Evolutionary conservation across 164 flowering plant species (phyloP).

Genomic region (Chimonanthus salicifolius): DNA sequence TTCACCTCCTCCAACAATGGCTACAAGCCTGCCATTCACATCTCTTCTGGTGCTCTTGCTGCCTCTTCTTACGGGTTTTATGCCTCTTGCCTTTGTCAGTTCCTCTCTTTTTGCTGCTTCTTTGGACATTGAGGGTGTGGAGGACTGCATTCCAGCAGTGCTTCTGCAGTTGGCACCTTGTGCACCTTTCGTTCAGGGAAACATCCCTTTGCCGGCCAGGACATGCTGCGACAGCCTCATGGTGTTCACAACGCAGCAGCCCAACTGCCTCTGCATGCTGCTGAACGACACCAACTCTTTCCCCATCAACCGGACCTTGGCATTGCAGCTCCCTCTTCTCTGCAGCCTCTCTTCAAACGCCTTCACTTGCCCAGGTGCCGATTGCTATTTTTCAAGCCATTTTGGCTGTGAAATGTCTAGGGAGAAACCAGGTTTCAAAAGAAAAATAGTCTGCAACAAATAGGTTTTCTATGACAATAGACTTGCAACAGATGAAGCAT

Average conservation of each 20-base stretch:
- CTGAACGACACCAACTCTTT: conserved; percentile 38
- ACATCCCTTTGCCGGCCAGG: conserved; percentile 24
- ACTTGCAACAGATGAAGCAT: neutral
- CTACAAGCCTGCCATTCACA: conserved; percentile 7
- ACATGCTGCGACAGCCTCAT: conserved; percentile 54
- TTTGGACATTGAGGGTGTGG: neutral
- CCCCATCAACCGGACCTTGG: conserved; percentile 58
- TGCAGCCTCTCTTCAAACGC: conserved; percentile 33
- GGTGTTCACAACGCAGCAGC: conserved; percentile 34
- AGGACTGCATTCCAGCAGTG: conserved; percentile 35
- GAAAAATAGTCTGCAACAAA: no score
- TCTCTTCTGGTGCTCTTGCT: conserved; percentile 4
- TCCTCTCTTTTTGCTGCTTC: no score
- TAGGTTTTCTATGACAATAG: no score
- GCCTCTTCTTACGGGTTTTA: conserved; percentile 2
- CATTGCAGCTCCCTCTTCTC: conserved; percentile 51
- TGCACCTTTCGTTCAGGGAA: conserved; percentile 63
- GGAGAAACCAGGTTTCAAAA: no score
- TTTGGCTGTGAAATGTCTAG: no score
- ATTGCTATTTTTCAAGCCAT: neutral
- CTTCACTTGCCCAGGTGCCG: conserved; percentile 51
- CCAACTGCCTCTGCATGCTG: conserved; percentile 56
- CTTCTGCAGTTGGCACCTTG: conserved; percentile 44
- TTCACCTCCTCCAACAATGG: conserved; percentile 5
- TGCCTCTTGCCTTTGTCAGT: no score